Base-by-base conservation (phyloP, 208 protist genomes). In the Lotmaria passim region DNA sequence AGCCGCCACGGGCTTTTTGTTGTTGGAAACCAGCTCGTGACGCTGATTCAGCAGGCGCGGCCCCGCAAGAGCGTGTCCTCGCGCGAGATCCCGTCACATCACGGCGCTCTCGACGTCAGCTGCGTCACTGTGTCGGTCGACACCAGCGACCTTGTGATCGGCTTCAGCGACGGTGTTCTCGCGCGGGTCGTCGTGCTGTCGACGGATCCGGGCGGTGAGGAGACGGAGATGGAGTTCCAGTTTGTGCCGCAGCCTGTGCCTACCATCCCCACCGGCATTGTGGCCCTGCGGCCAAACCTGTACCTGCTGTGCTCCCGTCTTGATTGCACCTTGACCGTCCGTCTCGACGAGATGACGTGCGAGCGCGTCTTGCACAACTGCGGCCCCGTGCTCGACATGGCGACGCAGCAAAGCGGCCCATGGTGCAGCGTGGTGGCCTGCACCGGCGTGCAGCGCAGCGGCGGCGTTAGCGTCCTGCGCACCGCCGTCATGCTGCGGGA, bases 341-440 rank as follows among this genome's bases (percentile, higher is more conserved):
- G 86, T 2, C 69, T 81, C 28, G 44, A 34, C 52, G 78, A 75
- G 14, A 68, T 68, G 30, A 55, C 72, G 59, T 80, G 68, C 38
- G 67, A 75, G 23, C 71, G 68, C 7, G 73, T 93, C 1, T 38
- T 93, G 21, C 53, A 80, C 19, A 82, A 96, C 73, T 87, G 81
- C 67, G 91, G 91, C 23, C 88, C 88, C 1, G 84, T 94, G 4
- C 64, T 94, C 17, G 86, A 88, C 58, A 86, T 96, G 65, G 75
- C 79, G 10, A 78, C 85, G 26, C 65, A 81, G 14, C 58, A 65
- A 0, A 85, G 83, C 63, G 82, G 75, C 8, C 66, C 81, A 14
- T 67, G 71, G 3, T 71, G 68, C 51, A 93, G 78, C 60, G 79
- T 93, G 11, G 75, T 96, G 33, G 89, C 89, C 17, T 85, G 79